A percentile compares a stretch with the other conserved stretches of the same genome.
phyloP scores from a whole-genome alignment of 177 flowering plant species.

The Tripterygium wilfordii region DNA sequence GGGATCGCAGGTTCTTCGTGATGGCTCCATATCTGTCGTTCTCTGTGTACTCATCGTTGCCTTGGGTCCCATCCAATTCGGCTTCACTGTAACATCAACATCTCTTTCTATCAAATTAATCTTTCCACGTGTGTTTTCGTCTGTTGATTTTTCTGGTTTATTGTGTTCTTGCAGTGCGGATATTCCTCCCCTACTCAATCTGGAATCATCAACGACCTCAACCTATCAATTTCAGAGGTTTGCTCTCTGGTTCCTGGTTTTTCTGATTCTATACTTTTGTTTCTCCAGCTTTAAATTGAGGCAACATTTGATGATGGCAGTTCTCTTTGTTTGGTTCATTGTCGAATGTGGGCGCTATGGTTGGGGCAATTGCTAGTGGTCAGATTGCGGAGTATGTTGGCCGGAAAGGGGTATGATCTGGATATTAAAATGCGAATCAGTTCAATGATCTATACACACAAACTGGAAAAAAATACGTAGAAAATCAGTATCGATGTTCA shows the following conservation, averaged over 20 bases:
- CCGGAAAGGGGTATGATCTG: conserved; percentile 49
- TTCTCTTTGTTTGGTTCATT: conserved; percentile 63
- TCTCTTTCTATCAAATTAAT: not conserved
- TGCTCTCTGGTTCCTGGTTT: not conserved
- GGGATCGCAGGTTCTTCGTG: conserved; percentile 36
- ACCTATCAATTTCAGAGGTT: conserved; percentile 47
- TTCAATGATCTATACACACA: no score
- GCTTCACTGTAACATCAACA: conserved; percentile 39
- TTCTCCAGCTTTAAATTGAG: not conserved
- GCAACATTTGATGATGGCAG: conserved; percentile 12
- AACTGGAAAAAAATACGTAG: no score
- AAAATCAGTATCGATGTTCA: no score
- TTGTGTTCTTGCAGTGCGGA: conserved; percentile 32
- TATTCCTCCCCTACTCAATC: conserved; percentile 58
- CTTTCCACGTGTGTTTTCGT: not conserved
- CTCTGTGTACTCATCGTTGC: conserved; percentile 56
- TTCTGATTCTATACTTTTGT: not conserved
- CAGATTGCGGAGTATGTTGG: conserved; percentile 62
- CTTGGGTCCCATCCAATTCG: conserved; percentile 67
- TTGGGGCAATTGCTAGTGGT: conserved; percentile 64
- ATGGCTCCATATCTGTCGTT: conserved; percentile 41
- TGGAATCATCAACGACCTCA: conserved; percentile 33
- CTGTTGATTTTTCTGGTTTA: not conserved
- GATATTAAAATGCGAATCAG: no score
- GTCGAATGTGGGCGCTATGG: conserved; percentile 64